Base-by-base conservation (phyloP, 1,284 basidiomycete genomes). In the Fomes fomentarius region DNA sequence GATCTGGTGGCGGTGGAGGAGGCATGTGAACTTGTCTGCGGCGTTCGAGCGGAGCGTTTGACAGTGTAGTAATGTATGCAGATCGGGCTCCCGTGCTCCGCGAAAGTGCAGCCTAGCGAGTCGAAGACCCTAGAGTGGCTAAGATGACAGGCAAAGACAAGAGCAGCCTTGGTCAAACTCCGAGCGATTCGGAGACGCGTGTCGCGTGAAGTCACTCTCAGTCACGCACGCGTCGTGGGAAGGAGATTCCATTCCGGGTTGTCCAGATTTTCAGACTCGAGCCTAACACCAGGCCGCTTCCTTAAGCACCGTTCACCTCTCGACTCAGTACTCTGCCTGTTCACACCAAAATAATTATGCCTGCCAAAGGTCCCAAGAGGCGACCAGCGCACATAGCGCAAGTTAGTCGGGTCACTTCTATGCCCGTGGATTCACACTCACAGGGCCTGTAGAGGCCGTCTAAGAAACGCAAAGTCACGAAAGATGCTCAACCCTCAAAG, bases 1-100 rank as follows among this genome's bases (percentile, higher is more conserved):
- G 46, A 31, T 56, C 51, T 28, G 59, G 17, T 28, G 52, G 35
- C 12, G 84, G 82, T 2, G 84, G 83, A 49, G 79, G 80, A 42
- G 47, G 42, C 25, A 24, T 35, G 21, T 22, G 11, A 24, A n/a
- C n/a, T n/a, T 19, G 10, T n/a, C 19, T n/a, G 5, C 9, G 28
- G 28, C 28, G 12, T 12, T 30, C 12, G 28, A n/a, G n/a, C n/a
- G n/a, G n/a, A n/a, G n/a, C n/a, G n/a, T n/a, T n/a, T n/a, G n/a
- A n/a, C n/a, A n/a, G n/a, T n/a, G n/a, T n/a, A 30, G 28, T 30
- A 12, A 30, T 30, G 28, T 30, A 30, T n/a, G n/a, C n/a, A n/a
- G n/a, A n/a, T n/a, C n/a, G n/a, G n/a, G n/a, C n/a, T n/a, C n/a
- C n/a, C n/a, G n/a, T n/a, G n/a, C n/a, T n/a, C n/a, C n/a, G n/a